Evolutionary conservation across 495 filamentous ascomycete genomes (phyloP), one percentile per base, ranked within the genome.

Genomic region (Recurvomyces mirabilis): DNA sequence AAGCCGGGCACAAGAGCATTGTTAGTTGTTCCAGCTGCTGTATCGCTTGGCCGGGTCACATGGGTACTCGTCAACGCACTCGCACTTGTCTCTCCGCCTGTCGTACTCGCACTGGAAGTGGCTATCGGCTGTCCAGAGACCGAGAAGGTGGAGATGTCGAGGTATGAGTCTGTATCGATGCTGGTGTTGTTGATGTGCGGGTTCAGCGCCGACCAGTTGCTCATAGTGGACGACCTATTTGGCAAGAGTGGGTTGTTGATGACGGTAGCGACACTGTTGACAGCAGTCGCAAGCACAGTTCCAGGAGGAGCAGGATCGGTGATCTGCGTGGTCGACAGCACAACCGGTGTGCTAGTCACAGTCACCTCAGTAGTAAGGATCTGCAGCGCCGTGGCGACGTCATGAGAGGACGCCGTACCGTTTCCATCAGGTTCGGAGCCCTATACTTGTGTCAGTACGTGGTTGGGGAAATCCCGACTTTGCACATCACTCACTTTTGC

Each of bases 111-210:
- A 4, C 3, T 9, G 14, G 2, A 5, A 15, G 20, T 15, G 12
- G 14, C 13, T 14, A 10, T 30, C 15, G 28, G 4, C n/a, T 37
- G 34, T 11, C 18, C n/a, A 13, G 17, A 10, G 2, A 19, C 15
- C n/a, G n/a, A n/a, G 30, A 44, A 44, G 3, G 41, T 44, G 18
- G 41, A 44, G 29, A 44, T 44, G 30, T 44, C 21, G 22, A 44
- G 23, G 28, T 42, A 32, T 3, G 26, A 12, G 3, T 20, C 39
- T 7, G 4, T 42, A 19, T 42, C 24, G 10, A 42, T 31, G 2
- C 25, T 30, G 7, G 39, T 42, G 15, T 42, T 42, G 28, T 42
- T 42, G 39, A 42, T 42, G 25, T 30, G 24, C 24, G 37, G 39
- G 26, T 30, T 30, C 18, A 42, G 39, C 9, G 15, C 28, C 6